phyloP scores from a whole-genome alignment of 352 stramenopile genomes.

The Globisporangium spinosum region DNA sequence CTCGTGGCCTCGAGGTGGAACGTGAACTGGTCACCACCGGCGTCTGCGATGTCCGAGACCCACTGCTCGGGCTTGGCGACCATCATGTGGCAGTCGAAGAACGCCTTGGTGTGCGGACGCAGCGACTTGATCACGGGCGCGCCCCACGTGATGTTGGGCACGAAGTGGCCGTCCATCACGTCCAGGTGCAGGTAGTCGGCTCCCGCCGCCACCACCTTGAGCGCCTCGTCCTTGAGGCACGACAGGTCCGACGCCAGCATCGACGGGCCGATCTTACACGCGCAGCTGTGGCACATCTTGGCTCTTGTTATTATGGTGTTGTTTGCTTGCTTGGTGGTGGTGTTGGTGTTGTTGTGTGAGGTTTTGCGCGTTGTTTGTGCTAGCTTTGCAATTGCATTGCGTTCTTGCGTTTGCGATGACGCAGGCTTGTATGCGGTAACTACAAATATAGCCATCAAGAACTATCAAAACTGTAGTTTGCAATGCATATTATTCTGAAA shows the following conservation, averaged over 20 bases:
- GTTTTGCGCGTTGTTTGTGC: neutral
- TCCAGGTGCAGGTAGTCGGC: constrained; percentile 97
- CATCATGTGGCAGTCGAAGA: constrained; percentile 99
- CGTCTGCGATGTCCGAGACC: constrained; percentile 93
- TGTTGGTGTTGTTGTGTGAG: neutral
- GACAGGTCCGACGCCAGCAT: constrained; percentile 94
- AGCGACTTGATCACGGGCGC: constrained; percentile 94
- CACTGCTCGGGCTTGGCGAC: constrained; percentile 94
- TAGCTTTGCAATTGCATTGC: neutral
- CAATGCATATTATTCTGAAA: no score
- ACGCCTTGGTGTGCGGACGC: constrained; percentile 80
- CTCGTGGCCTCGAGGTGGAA: constrained; percentile 93
- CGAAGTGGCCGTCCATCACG: constrained; percentile 99
- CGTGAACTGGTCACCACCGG: constrained; percentile 93
- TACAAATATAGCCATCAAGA: neutral
- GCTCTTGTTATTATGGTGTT: neutral
- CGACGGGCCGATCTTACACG: constrained; percentile 91
- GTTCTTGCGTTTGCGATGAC: neutral
- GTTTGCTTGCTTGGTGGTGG: neutral
- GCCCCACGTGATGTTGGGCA: constrained; percentile 96
- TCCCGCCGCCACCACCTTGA: constrained; percentile 86
- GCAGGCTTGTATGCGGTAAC: neutral
- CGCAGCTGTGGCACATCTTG: constrained; percentile 77
- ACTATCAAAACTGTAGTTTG: neutral
- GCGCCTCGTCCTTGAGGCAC: constrained; percentile 88